Conservation (phyloP, 2,329 filamentous ascomycete species). For the Lasiodiplodia theobromae region DNA sequence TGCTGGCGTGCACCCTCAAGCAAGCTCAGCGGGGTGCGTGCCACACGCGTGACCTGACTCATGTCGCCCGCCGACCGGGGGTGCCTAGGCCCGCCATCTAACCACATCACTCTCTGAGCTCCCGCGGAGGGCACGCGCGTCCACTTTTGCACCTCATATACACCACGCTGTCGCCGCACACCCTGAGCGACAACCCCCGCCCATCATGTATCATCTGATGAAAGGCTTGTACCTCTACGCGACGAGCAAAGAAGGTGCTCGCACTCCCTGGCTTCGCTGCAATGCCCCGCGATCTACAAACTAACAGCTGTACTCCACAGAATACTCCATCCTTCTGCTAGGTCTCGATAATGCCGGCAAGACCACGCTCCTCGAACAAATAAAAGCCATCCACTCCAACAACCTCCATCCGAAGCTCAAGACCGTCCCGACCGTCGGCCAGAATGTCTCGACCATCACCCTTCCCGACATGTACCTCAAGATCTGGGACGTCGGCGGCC, state of each 20-base stretch:
- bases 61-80: slow-evolving; percentile 1
- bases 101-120: slow-evolving; percentile 22
- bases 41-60: slow-evolving; percentile 17
- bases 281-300: slow-evolving; percentile 15
- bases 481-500: slow-evolving; percentile 97
- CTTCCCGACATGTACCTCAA: slow-evolving; percentile 96
- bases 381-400: slow-evolving; percentile 84
- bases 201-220: slow-evolving; percentile 90
- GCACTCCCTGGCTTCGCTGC: slow-evolving; percentile 19
- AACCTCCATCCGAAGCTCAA: slow-evolving; percentile 73
- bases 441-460: slow-evolving; percentile 92
- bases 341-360: slow-evolving; percentile 98
- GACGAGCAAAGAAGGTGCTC: slow-evolving; percentile 86
- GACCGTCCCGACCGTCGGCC: slow-evolving; percentile 95
- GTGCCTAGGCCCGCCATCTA: slow-evolving; percentile 4
- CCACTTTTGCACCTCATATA: neutral
- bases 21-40: slow-evolving; percentile 5
- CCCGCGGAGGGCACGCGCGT: slow-evolving; percentile 13
- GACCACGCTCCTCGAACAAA: slow-evolving; percentile 96
- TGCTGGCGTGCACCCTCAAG: neutral
- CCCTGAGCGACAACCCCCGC: neutral
- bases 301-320: slow-evolving; percentile 53
- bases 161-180: slow-evolving; percentile 7
- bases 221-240: slow-evolving; percentile 95
- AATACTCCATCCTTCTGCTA: slow-evolving; percentile 96